Conservation (phyloP, 2,329 filamentous ascomycete species). For the Fusarium incarnatum region DNA sequence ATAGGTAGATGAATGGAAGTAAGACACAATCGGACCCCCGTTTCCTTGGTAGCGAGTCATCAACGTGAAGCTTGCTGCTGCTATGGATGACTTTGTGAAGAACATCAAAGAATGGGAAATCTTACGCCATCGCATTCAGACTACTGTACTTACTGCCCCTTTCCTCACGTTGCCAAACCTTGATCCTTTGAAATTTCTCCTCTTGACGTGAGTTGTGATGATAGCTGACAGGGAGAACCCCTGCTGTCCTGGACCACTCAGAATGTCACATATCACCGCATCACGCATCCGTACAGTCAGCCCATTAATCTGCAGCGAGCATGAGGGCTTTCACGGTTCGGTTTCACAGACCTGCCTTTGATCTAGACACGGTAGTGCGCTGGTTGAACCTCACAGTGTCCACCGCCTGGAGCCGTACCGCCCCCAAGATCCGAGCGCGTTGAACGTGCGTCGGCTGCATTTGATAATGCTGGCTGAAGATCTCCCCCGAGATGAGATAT, state of each 20-base stretch:
- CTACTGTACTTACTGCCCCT: background rate
- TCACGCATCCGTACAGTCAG: conserved; percentile 6
- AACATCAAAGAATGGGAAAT: background rate
- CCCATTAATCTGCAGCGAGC: background rate
- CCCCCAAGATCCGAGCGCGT: conserved; percentile 2
- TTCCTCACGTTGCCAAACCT: background rate
- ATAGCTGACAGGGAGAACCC: conserved; percentile 24
- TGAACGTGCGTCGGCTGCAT: conserved; percentile 2
- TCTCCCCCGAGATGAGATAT: conserved; percentile 22
- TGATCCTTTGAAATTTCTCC: background rate
- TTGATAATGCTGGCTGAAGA: conserved; percentile 29
- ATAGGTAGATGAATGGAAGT: background rate
- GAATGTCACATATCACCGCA: conserved; percentile 11
- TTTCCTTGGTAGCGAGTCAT: background rate
- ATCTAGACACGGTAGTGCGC: background rate
- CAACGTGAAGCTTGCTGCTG: background rate
- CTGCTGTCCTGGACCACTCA: conserved; percentile 18
- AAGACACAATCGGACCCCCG: background rate
- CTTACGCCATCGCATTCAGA: background rate
- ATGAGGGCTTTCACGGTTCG: background rate
- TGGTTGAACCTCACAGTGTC: background rate
- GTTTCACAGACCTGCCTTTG: background rate
- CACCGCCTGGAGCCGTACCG: background rate
- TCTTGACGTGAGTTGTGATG: conserved; percentile 13
- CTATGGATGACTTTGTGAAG: background rate